These are phyloP conservation scores for Cicer cuneatum DNA, from an alignment of 306 rosid species.

Conservation along the genomic window DNA sequence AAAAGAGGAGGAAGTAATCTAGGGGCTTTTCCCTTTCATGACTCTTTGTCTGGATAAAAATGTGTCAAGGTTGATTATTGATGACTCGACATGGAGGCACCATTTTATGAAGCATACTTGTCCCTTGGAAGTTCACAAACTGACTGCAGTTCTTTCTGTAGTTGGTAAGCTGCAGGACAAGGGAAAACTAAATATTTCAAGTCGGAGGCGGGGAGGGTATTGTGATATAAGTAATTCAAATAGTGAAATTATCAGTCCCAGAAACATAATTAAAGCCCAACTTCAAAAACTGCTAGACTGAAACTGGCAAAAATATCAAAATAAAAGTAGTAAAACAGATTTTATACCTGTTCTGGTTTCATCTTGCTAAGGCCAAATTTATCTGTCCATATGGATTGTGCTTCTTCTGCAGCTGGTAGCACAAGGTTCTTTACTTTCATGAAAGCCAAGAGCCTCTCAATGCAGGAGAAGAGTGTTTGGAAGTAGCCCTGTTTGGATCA, in stretches of 20 bases:
- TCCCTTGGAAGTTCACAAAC: conserved; percentile 87
- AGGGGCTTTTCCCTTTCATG: conserved; percentile 39
- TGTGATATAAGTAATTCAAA: neutral
- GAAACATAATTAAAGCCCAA: conserved; percentile 29
- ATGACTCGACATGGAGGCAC: conserved; percentile 69
- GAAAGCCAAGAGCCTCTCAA: conserved; percentile 80
- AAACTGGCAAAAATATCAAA: conserved; percentile 20
- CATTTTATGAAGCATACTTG: conserved; percentile 84
- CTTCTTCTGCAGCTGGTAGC: conserved; percentile 96
- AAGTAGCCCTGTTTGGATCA: conserved; percentile 75
- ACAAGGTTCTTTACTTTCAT: conserved; percentile 78
- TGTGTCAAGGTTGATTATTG: conserved; percentile 30
- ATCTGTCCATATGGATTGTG: conserved; percentile 87
- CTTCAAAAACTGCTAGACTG: conserved; percentile 25
- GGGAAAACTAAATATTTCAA: conserved; percentile 7
- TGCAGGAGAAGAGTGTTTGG: conserved; percentile 80
- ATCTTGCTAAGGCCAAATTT: conserved; percentile 84
- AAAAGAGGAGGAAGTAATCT: conserved; percentile 26
- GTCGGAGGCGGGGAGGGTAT: neutral
- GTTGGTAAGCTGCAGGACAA: conserved; percentile 68
- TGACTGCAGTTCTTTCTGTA: conserved; percentile 82
- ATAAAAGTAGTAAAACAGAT: conserved; percentile 23
- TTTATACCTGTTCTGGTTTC: conserved; percentile 70
- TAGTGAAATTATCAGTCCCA: conserved; percentile 16
- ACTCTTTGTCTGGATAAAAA: conserved; percentile 1